These are phyloP conservation scores for Epicoccum nigrum DNA, from an alignment of 2,329 filamentous ascomycete genomes.

Conservation along the genomic window DNA sequence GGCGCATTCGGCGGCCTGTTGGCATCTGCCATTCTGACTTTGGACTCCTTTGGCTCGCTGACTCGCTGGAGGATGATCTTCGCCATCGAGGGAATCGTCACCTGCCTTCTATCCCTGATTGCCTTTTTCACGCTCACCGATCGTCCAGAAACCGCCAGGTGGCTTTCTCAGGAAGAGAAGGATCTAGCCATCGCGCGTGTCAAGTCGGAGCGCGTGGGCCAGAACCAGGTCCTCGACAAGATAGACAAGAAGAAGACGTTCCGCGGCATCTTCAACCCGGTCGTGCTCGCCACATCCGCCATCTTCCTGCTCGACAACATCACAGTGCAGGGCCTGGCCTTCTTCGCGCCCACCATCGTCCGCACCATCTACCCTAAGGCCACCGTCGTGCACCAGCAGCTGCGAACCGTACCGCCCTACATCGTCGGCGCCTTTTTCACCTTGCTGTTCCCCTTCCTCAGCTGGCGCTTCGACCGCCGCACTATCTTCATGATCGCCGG, in stretches of 20 bases:
- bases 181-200: conserved; percentile 69
- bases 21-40: conserved; percentile 64
- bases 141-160: conserved; percentile 69
- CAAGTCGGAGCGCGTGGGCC: conserved; percentile 70
- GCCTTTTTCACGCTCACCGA: conserved; percentile 71
- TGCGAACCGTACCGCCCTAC: conserved; percentile 74
- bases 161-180: conserved; percentile 70
- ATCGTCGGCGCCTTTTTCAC: conserved; percentile 72
- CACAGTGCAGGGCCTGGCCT: conserved; percentile 72
- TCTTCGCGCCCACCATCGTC: conserved; percentile 75
- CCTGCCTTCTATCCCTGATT: conserved; percentile 62
- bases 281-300: conserved; percentile 62
- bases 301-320: conserved; percentile 72
- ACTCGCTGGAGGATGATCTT: conserved; percentile 73
- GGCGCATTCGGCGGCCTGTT: conserved; percentile 75
- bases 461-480: conserved; percentile 65
- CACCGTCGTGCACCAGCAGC: conserved; percentile 67
- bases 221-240: conserved; percentile 68
- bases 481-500: conserved; percentile 65
- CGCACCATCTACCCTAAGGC: conserved; percentile 67
- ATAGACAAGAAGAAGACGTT: conserved; percentile 65
- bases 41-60: conserved; percentile 64
- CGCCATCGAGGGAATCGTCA: conserved; percentile 72
- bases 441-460: conserved; percentile 64
- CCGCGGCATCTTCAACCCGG: conserved; percentile 68